Percentiles rank a stretch among this genome's conserved stretches.
phyloP scores from a whole-genome alignment of 305 asterid species.

The Euphrasia arctica region DNA sequence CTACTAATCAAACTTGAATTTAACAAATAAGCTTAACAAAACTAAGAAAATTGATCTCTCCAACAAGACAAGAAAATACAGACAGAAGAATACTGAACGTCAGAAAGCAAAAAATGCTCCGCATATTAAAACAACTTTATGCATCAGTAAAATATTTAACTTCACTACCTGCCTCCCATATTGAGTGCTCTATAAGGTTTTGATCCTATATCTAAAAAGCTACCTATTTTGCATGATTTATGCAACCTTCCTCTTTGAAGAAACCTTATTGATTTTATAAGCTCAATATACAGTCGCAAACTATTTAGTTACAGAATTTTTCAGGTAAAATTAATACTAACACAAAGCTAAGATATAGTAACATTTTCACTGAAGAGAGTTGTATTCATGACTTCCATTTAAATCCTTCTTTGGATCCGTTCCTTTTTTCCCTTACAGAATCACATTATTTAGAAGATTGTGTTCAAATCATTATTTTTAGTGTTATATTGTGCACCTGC shows the following conservation, averaged over 20 bases:
- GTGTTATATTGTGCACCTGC: neutral
- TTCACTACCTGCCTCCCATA: conserved; percentile 7
- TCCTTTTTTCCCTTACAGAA: conserved; percentile 2
- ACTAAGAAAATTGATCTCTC: neutral
- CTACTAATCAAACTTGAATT: too few species aligned
- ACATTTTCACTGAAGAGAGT: conserved; percentile 5
- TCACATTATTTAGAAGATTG: neutral
- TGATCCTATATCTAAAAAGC: conserved; percentile 4
- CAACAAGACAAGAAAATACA: neutral
- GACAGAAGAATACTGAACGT: neutral
- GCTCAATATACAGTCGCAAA: neutral
- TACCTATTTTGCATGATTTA: neutral
- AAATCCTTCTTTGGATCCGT: neutral
- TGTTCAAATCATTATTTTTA: neutral
- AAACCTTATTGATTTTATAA: neutral
- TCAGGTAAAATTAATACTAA: neutral
- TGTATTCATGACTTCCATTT: neutral
- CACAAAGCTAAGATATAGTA: conserved; percentile 9
- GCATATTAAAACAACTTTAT: too few species aligned
- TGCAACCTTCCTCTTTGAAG: neutral
- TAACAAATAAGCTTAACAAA: too few species aligned
- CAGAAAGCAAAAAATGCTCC: conserved; percentile 3
- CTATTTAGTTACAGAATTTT: neutral
- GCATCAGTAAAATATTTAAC: conserved; percentile 11
- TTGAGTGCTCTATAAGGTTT: neutral